Conservation (phyloP, 352 stramenopile species). For the Thalassiosira exigua region DNA sequence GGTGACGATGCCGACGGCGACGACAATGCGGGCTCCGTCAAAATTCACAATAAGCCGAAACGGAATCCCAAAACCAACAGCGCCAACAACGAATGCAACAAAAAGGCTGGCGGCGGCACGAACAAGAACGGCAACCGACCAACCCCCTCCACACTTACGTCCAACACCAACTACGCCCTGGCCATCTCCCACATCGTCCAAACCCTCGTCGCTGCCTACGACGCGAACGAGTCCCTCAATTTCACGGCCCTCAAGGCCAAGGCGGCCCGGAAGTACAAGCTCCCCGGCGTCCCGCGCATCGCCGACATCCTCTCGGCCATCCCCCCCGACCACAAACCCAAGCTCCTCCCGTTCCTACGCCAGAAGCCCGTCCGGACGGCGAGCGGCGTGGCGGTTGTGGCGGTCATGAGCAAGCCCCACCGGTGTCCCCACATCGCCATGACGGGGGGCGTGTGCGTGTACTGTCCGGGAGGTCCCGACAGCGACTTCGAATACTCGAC, state of each 20-base stretch:
- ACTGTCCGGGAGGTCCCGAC: constrained; percentile 94
- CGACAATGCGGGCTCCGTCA: constrained; percentile 42
- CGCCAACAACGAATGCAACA: constrained; percentile 6
- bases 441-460: constrained; percentile 97
- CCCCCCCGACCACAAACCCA: constrained; percentile 90
- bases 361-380: constrained; percentile 95
- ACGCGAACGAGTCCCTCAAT: constrained; percentile 90
- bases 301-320: constrained; percentile 96
- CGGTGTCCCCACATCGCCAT: constrained; percentile 97
- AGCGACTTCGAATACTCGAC: constrained; percentile 98
- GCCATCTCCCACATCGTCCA: constrained; percentile 91
- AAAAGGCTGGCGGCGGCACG: constrained; percentile 1
- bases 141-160: constrained; percentile 29
- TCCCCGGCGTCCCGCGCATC: constrained; percentile 92
- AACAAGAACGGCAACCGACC: too few relatives aligned
- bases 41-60: constrained; percentile 52
- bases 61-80: constrained; percentile 31
- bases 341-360: constrained; percentile 91
- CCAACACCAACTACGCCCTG: constrained; percentile 74
- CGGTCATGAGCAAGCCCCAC: constrained; percentile 97
- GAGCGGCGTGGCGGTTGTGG: constrained; percentile 94
- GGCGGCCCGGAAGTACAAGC: constrained; percentile 89
- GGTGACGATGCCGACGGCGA: constrained; percentile 17
- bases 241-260: constrained; percentile 93
- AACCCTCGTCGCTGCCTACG: constrained; percentile 90